Conservation (phyloP, 2,329 filamentous ascomycete species). For the Fusarium torulosum region DNA sequence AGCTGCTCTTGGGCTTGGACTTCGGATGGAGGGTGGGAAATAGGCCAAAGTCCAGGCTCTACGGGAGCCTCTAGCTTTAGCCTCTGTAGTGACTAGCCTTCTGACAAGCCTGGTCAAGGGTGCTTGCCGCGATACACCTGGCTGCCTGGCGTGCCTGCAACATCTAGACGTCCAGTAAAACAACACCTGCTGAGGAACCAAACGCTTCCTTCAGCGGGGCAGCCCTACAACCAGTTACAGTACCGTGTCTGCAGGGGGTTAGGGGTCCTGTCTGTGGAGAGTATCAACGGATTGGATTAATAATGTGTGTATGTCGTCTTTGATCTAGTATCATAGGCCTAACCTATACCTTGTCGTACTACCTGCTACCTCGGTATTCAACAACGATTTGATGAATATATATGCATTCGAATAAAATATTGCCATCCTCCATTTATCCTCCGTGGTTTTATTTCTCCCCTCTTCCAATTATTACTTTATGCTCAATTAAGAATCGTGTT, state of each 20-base stretch:
- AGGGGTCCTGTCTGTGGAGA: constrained; percentile 5
- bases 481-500: neutral
- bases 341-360: neutral
- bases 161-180: neutral
- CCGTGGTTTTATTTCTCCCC: neutral
- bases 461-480: neutral
- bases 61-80: neutral
- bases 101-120: constrained; percentile 4
- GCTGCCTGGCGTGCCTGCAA: constrained; percentile 42
- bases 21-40: constrained; percentile 8
- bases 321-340: neutral
- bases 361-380: no score
- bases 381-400: no score
- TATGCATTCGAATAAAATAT: no score
- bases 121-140: constrained; percentile 43
- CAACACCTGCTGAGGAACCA: neutral
- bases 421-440: no score
- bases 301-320: neutral
- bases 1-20: constrained; percentile 7
- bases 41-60: constrained; percentile 14
- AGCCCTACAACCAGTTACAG: constrained; percentile 25
- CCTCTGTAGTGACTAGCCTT: neutral
- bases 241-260: constrained; percentile 10
- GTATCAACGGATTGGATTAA: neutral
- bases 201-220: constrained; percentile 5